Conservation (phyloP, 129 eudicot genomes). For the Lactuca saligna region DNA sequence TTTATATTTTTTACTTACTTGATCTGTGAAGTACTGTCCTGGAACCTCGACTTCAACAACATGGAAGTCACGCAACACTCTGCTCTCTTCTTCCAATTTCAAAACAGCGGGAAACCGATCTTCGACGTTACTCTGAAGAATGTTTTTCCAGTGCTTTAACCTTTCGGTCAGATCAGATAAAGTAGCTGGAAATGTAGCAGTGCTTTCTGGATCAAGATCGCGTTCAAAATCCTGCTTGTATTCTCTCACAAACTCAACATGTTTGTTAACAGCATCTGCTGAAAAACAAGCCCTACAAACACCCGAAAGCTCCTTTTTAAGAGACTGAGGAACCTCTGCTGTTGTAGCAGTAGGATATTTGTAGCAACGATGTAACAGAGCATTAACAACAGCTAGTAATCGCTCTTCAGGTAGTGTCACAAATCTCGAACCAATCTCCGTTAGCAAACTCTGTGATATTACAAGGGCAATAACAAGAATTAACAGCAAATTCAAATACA, state of each 20-base stretch:
- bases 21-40: conserved; percentile 83
- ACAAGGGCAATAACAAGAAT: not conserved
- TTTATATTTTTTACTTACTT: conserved; percentile 37
- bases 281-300: conserved; percentile 99
- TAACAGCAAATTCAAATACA: not conserved
- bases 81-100: conserved; percentile 97
- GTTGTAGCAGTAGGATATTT: conserved; percentile 98
- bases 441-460: conserved; percentile 64
- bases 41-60: conserved; percentile 99
- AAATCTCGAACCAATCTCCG: conserved; percentile 98
- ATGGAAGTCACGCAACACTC: conserved; percentile 94
- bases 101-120: conserved; percentile 94
- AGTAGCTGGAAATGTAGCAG: conserved; percentile 87
- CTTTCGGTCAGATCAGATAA: conserved; percentile 91
- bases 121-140: conserved; percentile 95
- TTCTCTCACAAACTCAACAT: conserved; percentile 94
- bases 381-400: conserved; percentile 92
- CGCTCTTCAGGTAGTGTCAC: conserved; percentile 98
- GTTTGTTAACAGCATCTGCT: conserved; percentile 98
- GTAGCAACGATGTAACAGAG: conserved; percentile 93
- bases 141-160: conserved; percentile 97
- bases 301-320: conserved; percentile 98
- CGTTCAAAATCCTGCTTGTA: conserved; percentile 98
- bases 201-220: conserved; percentile 97
- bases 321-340: conserved; percentile 97